Conservation (phyloP, 2,329 filamentous ascomycete species). For the Arthrobotrys conoides region DNA sequence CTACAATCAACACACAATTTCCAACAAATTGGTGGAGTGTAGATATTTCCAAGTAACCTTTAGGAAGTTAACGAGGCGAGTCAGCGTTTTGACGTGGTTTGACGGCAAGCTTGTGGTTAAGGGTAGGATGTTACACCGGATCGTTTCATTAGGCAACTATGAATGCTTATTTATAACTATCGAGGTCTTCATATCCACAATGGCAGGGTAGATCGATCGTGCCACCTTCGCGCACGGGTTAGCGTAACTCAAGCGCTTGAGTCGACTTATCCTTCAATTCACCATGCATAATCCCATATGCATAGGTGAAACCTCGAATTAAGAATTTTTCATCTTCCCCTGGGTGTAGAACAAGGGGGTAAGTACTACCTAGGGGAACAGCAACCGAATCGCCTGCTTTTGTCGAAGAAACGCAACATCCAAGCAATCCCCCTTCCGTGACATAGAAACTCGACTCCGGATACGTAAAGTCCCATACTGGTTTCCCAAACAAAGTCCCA, state of each 20-base stretch:
- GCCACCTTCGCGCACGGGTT: neutral
- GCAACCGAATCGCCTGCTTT: slow-evolving; percentile 59
- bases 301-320: slow-evolving; percentile 61
- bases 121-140: too few species aligned
- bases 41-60: too few species aligned
- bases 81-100: too few species aligned
- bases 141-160: too few species aligned
- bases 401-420: slow-evolving; percentile 61
- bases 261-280: slow-evolving; percentile 51
- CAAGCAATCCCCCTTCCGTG: slow-evolving; percentile 62
- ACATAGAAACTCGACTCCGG: slow-evolving; percentile 64
- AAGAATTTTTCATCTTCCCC: slow-evolving; percentile 53
- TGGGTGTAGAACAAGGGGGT: slow-evolving; percentile 61
- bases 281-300: slow-evolving; percentile 62
- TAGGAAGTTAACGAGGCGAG: too few species aligned
- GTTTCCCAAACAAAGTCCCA: slow-evolving; percentile 62
- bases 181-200: too few species aligned
- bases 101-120: too few species aligned
- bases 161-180: too few species aligned
- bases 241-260: slow-evolving; percentile 4
- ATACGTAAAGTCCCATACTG: slow-evolving; percentile 64
- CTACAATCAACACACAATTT: neutral
- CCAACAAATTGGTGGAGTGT: neutral
- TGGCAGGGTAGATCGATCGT: too few species aligned
- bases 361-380: slow-evolving; percentile 61